Percentiles rank a stretch among this genome's conserved stretches.
phyloP scores from a whole-genome alignment of 345 rosid species.

The Sapria himalayana region DNA sequence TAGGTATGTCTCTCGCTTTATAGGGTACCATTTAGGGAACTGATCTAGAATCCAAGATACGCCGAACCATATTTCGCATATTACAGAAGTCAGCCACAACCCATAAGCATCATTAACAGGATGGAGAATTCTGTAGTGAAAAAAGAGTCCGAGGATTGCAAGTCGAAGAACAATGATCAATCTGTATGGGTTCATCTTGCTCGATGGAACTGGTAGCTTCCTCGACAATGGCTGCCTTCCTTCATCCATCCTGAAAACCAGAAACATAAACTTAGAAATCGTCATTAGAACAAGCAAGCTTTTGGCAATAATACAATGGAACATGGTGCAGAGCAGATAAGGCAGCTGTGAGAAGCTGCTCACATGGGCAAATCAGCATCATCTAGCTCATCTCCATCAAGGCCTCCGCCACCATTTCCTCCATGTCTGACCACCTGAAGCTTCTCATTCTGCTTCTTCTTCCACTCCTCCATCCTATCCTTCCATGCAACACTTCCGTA shows the following conservation, averaged over 20 bases:
- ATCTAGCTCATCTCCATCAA: slow-evolving; percentile 23
- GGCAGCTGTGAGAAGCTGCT: background rate
- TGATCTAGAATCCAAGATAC: slow-evolving; percentile 93
- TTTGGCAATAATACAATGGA: background rate
- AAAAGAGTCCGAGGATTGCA: slow-evolving; percentile 52
- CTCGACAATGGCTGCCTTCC: slow-evolving; percentile 90
- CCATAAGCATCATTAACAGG: slow-evolving; percentile 64
- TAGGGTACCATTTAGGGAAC: slow-evolving; percentile 75
- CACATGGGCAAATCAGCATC: slow-evolving; percentile 68
- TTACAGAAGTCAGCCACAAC: slow-evolving; percentile 64
- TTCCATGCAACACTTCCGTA: slow-evolving; percentile 94
- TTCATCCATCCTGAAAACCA: slow-evolving; percentile 64
- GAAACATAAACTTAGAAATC: background rate
- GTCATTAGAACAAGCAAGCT: background rate
- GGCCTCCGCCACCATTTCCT: slow-evolving; percentile 16
- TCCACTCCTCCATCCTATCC: slow-evolving; percentile 79
- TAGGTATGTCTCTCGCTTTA: slow-evolving; percentile 67
- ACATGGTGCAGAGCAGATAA: background rate
- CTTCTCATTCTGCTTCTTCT: slow-evolving; percentile 48
- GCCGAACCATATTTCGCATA: slow-evolving; percentile 91
- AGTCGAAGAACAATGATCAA: slow-evolving; percentile 53
- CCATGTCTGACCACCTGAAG: slow-evolving; percentile 46
- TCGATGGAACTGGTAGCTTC: slow-evolving; percentile 57
- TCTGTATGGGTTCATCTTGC: slow-evolving; percentile 77
- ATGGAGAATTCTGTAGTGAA: slow-evolving; percentile 74